A percentile compares a stretch with the other conserved stretches of the same genome.
Conservation (phyloP, 139 green algal genomes). For the Zygnema cylindricum region DNA sequence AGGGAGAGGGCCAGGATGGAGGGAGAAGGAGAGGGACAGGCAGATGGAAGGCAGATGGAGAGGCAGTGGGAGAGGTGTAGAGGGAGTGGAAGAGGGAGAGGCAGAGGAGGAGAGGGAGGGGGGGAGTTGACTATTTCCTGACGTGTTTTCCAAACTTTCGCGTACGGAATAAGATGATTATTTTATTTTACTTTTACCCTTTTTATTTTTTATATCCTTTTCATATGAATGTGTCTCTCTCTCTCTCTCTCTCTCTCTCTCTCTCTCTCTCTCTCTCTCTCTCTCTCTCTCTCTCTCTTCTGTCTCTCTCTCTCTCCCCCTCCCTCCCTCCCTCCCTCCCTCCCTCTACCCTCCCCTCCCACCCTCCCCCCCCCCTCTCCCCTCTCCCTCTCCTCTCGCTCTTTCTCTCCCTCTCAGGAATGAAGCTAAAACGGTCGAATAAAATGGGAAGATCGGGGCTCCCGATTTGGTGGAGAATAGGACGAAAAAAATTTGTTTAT, state of each 20-base stretch:
- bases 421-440: not conserved
- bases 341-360: too few species aligned
- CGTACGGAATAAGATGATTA: not conserved
- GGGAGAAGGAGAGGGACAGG: not conserved
- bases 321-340: not conserved
- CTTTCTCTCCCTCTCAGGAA: not conserved
- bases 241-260: not conserved
- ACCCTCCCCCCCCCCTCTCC: too few species aligned
- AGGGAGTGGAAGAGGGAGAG: not conserved
- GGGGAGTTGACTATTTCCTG: not conserved
- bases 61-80: not conserved
- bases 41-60: not conserved
- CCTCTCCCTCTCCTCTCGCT: not conserved
- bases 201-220: not conserved
- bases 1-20: conserved; percentile 3
- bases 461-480: not conserved
- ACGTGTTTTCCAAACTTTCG: too few species aligned
- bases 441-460: not conserved
- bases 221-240: not conserved
- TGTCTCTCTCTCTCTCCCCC: not conserved
- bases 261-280: not conserved
- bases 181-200: not conserved
- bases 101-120: not conserved
- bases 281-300: not conserved
- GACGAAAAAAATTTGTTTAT: not conserved